phyloP scores from a whole-genome alignment of 2,329 filamentous ascomycete genomes.

The Colletotrichum ledebouriae region DNA sequence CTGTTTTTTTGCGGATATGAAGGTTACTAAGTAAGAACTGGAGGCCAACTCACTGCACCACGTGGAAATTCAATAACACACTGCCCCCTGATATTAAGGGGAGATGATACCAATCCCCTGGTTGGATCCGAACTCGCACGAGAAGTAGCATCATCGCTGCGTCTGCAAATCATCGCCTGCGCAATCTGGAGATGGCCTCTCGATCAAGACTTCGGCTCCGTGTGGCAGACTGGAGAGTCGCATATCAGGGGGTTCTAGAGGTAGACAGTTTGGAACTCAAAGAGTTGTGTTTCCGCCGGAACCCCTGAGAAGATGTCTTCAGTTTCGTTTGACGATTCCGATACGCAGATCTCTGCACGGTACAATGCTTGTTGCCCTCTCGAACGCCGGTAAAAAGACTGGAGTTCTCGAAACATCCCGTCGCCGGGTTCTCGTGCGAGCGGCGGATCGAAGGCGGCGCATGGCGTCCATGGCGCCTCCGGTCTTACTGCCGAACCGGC shows the following conservation, averaged over 20 bases:
- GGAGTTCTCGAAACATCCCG: neutral
- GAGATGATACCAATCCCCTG: constrained; percentile 15
- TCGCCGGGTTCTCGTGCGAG: neutral
- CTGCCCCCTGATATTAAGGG: constrained; percentile 36
- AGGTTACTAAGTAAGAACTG: too few relatives aligned
- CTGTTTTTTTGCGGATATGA: too few relatives aligned
- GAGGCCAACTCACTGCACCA: constrained; percentile 20
- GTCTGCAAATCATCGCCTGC: constrained; percentile 4
- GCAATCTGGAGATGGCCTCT: constrained; percentile 21
- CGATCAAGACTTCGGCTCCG: neutral
- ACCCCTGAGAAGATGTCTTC: neutral
- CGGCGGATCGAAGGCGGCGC: neutral
- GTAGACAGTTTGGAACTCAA: constrained; percentile 1
- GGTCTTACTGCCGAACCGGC: neutral
- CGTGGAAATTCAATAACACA: constrained; percentile 21
- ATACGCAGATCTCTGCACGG: constrained; percentile 34
- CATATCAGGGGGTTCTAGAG: neutral
- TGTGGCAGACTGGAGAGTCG: neutral
- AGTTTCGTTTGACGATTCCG: constrained; percentile 22
- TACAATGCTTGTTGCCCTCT: constrained; percentile 1
- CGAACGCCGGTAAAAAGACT: neutral
- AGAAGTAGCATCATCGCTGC: constrained; percentile 17
- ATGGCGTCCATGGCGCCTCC: neutral
- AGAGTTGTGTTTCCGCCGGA: constrained; percentile 2
- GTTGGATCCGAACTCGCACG: neutral